Evolutionary conservation across 2,329 filamentous ascomycete genomes (phyloP).

Genomic region (Alternaria gansuensis): DNA sequence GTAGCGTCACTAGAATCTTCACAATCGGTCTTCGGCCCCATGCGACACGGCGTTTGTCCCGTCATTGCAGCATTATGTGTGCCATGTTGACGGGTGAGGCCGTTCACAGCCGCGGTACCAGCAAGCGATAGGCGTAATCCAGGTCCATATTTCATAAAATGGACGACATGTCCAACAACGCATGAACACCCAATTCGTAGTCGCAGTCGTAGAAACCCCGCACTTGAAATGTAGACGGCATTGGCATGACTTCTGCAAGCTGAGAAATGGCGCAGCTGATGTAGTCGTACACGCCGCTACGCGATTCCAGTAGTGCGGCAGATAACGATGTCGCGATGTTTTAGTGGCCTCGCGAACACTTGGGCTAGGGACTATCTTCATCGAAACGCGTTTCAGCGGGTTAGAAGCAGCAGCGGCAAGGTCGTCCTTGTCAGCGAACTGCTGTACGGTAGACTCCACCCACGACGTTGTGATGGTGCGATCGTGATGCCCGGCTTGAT

Average conservation of each 20-base stretch:
- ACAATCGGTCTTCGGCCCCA: neutral
- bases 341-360: slow-evolving; percentile 1
- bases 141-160: slow-evolving; percentile 8
- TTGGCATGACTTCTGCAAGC: neutral
- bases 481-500: slow-evolving; percentile 9
- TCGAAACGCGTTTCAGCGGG: slow-evolving; percentile 19
- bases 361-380: slow-evolving; percentile 10
- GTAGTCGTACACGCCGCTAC: neutral
- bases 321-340: neutral
- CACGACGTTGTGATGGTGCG: neutral
- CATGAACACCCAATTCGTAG: neutral
- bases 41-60: neutral
- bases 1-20: slow-evolving; percentile 1
- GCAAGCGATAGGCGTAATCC: slow-evolving; percentile 15
- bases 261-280: slow-evolving; percentile 9
- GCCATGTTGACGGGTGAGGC: neutral
- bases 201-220: neutral
- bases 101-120: slow-evolving; percentile 2
- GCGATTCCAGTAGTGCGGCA: slow-evolving; percentile 12
- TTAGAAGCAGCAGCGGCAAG: slow-evolving; percentile 1
- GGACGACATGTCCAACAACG: neutral
- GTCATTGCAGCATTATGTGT: slow-evolving; percentile 1
- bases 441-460: neutral
- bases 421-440: slow-evolving; percentile 5
- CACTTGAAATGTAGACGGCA: neutral